These are phyloP conservation scores for Diaporthe citrichinensis DNA, from an alignment of 2,329 filamentous ascomycete species.

Conservation along the genomic window DNA sequence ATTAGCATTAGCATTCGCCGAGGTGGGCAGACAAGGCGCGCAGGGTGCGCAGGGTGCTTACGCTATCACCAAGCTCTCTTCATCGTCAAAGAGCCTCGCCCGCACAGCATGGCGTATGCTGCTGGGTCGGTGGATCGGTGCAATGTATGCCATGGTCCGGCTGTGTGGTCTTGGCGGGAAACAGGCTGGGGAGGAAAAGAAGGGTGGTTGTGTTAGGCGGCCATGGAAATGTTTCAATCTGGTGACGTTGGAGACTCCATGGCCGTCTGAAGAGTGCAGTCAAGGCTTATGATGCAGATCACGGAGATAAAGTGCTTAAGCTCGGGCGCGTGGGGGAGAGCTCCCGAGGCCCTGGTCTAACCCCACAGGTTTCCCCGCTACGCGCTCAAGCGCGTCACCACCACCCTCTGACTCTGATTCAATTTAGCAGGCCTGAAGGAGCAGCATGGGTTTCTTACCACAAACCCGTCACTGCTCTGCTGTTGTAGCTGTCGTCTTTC, in stretches of 20 bases:
- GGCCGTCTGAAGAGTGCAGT: constrained; percentile 12
- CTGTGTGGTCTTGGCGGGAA: constrained; percentile 1
- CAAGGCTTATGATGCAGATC: constrained; percentile 30
- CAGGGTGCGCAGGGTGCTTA: constrained; percentile 62
- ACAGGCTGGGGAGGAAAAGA: background rate
- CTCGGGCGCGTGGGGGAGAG: constrained; percentile 19
- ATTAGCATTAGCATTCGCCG: constrained; percentile 53
- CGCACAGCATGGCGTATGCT: constrained; percentile 91
- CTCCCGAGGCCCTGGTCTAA: constrained; percentile 9
- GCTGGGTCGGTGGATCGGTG: constrained; percentile 92
- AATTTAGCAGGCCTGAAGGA: background rate
- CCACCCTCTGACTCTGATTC: background rate
- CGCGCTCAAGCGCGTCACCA: constrained; percentile 18
- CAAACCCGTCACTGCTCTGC: background rate
- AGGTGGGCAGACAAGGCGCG: constrained; percentile 17
- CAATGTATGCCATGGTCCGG: constrained; percentile 87
- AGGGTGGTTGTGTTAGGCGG: background rate
- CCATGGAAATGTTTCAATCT: constrained; percentile 14
- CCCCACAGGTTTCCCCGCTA: constrained; percentile 23
- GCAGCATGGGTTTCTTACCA: background rate
- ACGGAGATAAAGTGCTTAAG: constrained; percentile 34
- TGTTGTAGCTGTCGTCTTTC: background rate
- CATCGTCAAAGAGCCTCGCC: constrained; percentile 80
- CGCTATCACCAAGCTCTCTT: constrained; percentile 90
- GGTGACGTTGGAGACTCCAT: constrained; percentile 33